Evolutionary conservation across 2,329 filamentous ascomycete genomes (phyloP), one percentile per base, ranked within the genome.

Genomic region (Fusarium sterilihyphosum): DNA sequence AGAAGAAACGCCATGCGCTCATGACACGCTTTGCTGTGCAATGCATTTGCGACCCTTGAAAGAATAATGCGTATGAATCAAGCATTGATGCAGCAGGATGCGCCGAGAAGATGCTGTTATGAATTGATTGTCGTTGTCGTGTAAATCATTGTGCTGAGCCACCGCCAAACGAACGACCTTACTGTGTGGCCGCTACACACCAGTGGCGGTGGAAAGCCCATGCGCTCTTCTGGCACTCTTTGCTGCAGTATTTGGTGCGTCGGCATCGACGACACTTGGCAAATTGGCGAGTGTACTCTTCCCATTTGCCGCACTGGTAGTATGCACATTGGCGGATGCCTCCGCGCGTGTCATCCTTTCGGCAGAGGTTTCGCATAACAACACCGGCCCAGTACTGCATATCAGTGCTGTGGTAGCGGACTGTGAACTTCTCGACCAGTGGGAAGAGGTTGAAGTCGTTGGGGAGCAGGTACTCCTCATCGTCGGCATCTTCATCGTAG

Each of bases 341-440:
- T 47, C 96, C 96, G 54, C 94, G 90, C 17, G 93, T 94, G 81
- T 99, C 96, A 81, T 99, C 96, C 85, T 99, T 99, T 74, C 96
- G 94, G 87, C 96, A 99, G 57, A 99, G 89, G 81, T 99, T 99
- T 74, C 96, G 91, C 96, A 99, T 99, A 52, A 99, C 96, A 22
- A 99, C 96, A 71, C 96, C 96, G 24, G 96, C 96, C 96, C 96
- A 99, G 85, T 99, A 99, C 83, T 98, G 96, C 96, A 99, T 99
- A 81, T 98, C 95, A 68, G 94, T 94, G 74, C 94, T 95, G 84
- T 98, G 94, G 80, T 98, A 95, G 74, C 96, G 92, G 37, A 98
- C 94, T 9, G 96, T 99, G 82, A 98, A 99, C 83, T 98, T 98
- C 84, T 99, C 96, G 54, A 99, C 96, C 41, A 99, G 87, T 6